These are phyloP conservation scores for Chloropicon primus DNA, from an alignment of 139 green algal species.

Conservation along the genomic window DNA sequence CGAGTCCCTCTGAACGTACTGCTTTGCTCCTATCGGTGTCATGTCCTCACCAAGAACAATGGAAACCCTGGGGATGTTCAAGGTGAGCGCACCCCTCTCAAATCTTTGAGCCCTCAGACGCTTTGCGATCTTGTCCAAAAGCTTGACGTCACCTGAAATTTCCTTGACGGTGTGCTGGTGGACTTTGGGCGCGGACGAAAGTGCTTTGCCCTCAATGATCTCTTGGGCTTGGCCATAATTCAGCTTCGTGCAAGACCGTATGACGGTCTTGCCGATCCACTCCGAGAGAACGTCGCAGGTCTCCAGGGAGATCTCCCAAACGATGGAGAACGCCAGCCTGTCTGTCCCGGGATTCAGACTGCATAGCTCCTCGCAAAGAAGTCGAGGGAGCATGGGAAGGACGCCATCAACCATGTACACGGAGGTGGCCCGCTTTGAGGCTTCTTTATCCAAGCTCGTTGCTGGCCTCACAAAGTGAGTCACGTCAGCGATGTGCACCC, in stretches of 20 bases:
- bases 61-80: background rate
- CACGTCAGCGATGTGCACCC: conserved; percentile 87
- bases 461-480: conserved; percentile 53
- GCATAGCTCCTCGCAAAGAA: conserved; percentile 85
- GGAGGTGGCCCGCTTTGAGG: conserved; percentile 36
- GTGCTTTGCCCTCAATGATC: conserved; percentile 68
- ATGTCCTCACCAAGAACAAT: background rate
- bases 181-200: conserved; percentile 13
- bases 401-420: conserved; percentile 53
- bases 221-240: conserved; percentile 70
- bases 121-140: conserved; percentile 12
- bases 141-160: background rate
- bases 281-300: conserved; percentile 52
- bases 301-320: conserved; percentile 81
- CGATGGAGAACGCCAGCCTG: conserved; percentile 75
- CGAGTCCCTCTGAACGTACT: conserved; percentile 44
- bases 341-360: conserved; percentile 61
- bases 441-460: conserved; percentile 66
- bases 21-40: conserved; percentile 6
- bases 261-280: conserved; percentile 63
- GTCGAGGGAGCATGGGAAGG: conserved; percentile 81
- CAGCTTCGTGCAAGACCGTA: conserved; percentile 78
- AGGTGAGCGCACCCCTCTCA: background rate
- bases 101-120: background rate
- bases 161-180: conserved; percentile 1